Evolutionary conservation across 306 rosid genomes (phyloP), one percentile per base, ranked within the genome.

Genomic region (Calophaca sinica): DNA sequence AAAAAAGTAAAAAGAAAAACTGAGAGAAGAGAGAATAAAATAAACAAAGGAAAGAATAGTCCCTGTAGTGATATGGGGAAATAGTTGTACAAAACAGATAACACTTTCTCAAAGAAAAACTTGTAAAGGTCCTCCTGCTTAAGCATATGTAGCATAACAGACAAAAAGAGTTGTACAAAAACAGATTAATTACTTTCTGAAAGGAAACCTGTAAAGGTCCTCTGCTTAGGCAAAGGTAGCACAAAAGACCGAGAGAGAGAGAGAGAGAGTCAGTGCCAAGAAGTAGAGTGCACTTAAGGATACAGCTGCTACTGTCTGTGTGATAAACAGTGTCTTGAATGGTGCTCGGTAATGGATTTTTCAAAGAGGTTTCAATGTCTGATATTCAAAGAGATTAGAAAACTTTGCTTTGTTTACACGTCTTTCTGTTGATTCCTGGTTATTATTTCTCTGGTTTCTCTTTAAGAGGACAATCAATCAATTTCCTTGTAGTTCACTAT

Each of bases 41-140:
- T n/a, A 61, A 55, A 45, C 20, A 9, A 61, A 44, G 68, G 44
- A 62, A 44, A 31, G 64, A 55, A 36, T 54, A 28, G 61, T 15
- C 61, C 72, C 4, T 41, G 52, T 12, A 45, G 20, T 14, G 60
- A 67, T 48, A 44, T 32, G 14, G 65, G 70, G 76, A 81, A 64
- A 73, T 48, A 53, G 29, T 69, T 3, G 15, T 20, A 61, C 44
- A 45, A 63, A 63, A 60, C 26, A 76, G 62, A 72, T 36, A 9
- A 36, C 33, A 44, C 62, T 32, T 68, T 81, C 77, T 35, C 63
- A 70, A 15, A 65, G 52, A 20, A 26, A 80, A 80, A 58, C 70
- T 66, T 48, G 32, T 31, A 55, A 64, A 57, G 70, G 38, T 67
- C 59, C 68, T 55, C 52, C 52, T 69, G 70, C 13, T 68, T 65